phyloP scores from a whole-genome alignment of 306 rosid genomes.

The Cicer pinnatifidum region DNA sequence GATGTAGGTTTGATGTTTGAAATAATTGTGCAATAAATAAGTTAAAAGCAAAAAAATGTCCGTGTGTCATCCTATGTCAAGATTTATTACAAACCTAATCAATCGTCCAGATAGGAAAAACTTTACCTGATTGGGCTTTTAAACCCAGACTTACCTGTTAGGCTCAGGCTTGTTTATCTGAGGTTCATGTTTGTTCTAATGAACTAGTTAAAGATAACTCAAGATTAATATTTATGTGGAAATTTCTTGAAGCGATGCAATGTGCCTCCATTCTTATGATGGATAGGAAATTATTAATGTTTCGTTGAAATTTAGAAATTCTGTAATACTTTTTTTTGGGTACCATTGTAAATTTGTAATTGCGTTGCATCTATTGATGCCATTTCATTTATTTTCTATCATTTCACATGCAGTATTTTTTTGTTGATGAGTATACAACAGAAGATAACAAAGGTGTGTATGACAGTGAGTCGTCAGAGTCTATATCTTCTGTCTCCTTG shows the following conservation, averaged over 20 bases:
- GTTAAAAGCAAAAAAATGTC: conserved; percentile 17
- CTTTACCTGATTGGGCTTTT: conserved; percentile 7
- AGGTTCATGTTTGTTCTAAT: neutral
- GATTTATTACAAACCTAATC: conserved; percentile 6
- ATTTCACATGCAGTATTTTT: conserved; percentile 54
- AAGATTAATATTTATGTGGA: conserved; percentile 22
- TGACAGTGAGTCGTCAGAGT: conserved; percentile 60
- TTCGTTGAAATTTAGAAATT: conserved; percentile 37
- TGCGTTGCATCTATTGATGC: conserved; percentile 32
- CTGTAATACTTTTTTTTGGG: conserved; percentile 8
- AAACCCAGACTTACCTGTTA: conserved; percentile 6
- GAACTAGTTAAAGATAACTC: conserved; percentile 29
- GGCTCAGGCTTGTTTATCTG: no score
- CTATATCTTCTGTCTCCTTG: conserved; percentile 55
- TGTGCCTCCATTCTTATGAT: conserved; percentile 22
- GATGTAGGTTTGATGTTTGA: conserved; percentile 24
- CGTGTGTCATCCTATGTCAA: conserved; percentile 12
- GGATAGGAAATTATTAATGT: conserved; percentile 31
- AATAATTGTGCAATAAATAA: conserved; percentile 17
- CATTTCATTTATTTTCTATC: conserved; percentile 40
- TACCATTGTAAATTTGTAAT: conserved; percentile 30
- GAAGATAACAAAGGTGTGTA: conserved; percentile 54
- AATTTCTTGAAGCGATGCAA: conserved; percentile 29
- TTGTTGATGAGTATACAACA: conserved; percentile 43
- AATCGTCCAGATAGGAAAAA: conserved; percentile 19